phyloP scores from a whole-genome alignment of 2,329 filamentous ascomycete species.

The Alternaria brassicae region DNA sequence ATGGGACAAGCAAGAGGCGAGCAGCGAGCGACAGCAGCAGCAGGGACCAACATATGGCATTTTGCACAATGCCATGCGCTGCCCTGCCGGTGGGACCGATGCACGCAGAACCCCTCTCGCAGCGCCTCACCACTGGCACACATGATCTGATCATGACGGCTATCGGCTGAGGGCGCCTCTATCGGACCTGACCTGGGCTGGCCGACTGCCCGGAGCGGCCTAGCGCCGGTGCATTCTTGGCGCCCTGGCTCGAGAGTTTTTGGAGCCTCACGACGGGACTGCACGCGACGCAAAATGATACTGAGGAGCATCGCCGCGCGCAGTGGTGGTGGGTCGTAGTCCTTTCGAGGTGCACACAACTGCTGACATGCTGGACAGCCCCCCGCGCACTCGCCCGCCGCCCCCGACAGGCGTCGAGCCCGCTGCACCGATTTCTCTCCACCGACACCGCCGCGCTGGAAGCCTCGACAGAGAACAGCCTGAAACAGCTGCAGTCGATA shows the following conservation, averaged over 20 bases:
- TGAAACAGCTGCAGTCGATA: conserved; percentile 41
- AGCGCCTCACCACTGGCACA: not conserved
- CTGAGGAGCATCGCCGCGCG: conserved; percentile 52
- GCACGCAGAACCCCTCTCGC: conserved; percentile 7
- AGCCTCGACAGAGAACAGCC: conserved; percentile 38
- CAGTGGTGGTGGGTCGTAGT: conserved; percentile 44
- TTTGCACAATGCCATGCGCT: conserved; percentile 14
- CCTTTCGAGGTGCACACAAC: not conserved
- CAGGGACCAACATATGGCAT: conserved; percentile 14
- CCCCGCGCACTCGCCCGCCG: conserved; percentile 45
- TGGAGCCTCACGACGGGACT: conserved; percentile 2
- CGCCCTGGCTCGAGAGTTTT: conserved; percentile 12
- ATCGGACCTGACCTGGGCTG: not conserved
- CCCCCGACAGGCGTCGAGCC: conserved; percentile 23
- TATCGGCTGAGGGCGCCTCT: conserved; percentile 1
- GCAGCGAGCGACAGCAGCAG: conserved; percentile 1
- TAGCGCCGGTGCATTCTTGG: conserved; percentile 8
- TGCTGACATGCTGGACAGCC: conserved; percentile 36
- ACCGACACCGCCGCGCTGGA: conserved; percentile 44
- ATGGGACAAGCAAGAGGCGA: conserved; percentile 1
- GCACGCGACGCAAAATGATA: conserved; percentile 48
- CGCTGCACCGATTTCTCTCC: conserved; percentile 41
- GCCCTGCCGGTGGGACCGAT: conserved; percentile 15
- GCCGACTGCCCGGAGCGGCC: not conserved
- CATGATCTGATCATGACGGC: conserved; percentile 4